Evolutionary conservation across 2,329 filamentous ascomycete species (phyloP), one percentile per base, ranked within the genome.

Genomic region (Fusarium papillatum): DNA sequence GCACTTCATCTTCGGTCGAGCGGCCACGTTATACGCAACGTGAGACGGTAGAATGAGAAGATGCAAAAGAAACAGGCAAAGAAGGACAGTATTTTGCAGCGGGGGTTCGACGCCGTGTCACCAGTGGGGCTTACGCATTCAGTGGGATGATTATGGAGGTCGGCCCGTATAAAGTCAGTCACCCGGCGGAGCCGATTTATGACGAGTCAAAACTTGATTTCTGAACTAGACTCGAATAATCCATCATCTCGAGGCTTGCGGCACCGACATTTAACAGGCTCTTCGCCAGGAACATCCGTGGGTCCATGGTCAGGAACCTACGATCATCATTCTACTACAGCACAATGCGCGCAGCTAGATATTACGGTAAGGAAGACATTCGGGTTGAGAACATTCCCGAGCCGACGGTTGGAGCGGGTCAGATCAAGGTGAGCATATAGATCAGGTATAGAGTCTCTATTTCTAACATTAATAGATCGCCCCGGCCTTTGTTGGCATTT

Each of bases 331-430:
- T 66, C 16, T 72, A 53, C 72, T 72, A 53, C 72, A 77, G 53
- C 16, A 91, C 90, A 87, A 91, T 91, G 89, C 85, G 85, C 74
- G 89, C 90, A 59, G 86, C 88, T 29, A 83, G 88, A 76, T 91
- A 88, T 76, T 88, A 90, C 78, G 89, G 89, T 19, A 87, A 87
- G 70, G 86, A 88, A 74, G 89, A 91, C 77, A 86, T 91, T 66
- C 84, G 88, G 48, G 85, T 91, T 74, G 88, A 90, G 74, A 80
- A 88, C 72, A 83, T 91, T 31, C 85, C 85, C 6, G 83, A 85
- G 60, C 87, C 88, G 2, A 73, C 80, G 10, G 88, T 89, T 67
- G 83, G 85, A 7, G 81, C 86, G 11, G 88, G 88, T 3, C 87
- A 92, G 80, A 85, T 93, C 74, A 83, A 80, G 69, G 78, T 77